A percentile compares a stretch with the other conserved stretches of the same genome.
phyloP scores from a whole-genome alignment of 1,139 yeast genomes.

The Kurtzmaniella quercitrusa region DNA sequence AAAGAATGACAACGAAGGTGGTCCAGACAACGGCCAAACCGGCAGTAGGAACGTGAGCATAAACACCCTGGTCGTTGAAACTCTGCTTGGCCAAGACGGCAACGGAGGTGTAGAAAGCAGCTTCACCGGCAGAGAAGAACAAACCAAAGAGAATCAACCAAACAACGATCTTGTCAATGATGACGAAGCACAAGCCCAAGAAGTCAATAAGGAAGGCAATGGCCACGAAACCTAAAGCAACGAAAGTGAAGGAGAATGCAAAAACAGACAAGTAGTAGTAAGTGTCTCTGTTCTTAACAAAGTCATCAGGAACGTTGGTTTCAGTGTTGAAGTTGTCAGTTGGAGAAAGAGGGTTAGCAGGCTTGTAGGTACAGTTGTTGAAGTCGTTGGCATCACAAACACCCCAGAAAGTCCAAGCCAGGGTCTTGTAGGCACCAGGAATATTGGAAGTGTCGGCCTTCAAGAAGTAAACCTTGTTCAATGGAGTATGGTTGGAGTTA shows the following conservation, averaged over 20 bases:
- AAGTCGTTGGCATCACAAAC: slow-evolving; percentile 47
- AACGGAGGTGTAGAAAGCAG: slow-evolving; percentile 65
- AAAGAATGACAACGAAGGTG: slow-evolving; percentile 48
- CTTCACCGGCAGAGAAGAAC: slow-evolving; percentile 55
- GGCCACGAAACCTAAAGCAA: slow-evolving; percentile 54
- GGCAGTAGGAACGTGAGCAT: slow-evolving; percentile 52
- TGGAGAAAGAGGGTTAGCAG: slow-evolving; percentile 70
- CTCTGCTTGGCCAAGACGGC: slow-evolving; percentile 62
- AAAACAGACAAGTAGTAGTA: slow-evolving; percentile 70
- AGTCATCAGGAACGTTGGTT: slow-evolving; percentile 48
- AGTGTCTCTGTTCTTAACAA: slow-evolving; percentile 52
- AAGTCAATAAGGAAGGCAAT: slow-evolving; percentile 38
- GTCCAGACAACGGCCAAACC: slow-evolving; percentile 70
- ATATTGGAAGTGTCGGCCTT: slow-evolving; percentile 62
- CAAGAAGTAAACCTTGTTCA: slow-evolving; percentile 67
- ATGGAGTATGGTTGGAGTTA: slow-evolving; percentile 54
- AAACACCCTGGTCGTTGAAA: slow-evolving; percentile 42
- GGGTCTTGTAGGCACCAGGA: slow-evolving; percentile 44
- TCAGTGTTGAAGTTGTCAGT: slow-evolving; percentile 60
- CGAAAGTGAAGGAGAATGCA: slow-evolving; percentile 60
- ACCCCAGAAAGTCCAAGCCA: slow-evolving; percentile 87
- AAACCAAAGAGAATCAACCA: slow-evolving; percentile 50
- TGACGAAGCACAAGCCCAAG: slow-evolving; percentile 41
- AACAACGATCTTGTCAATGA: slow-evolving; percentile 53
- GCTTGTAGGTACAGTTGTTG: slow-evolving; percentile 43